These are phyloP conservation scores for Corchorus capsularis DNA, from an alignment of 345 rosid genomes.

Conservation along the genomic window DNA sequence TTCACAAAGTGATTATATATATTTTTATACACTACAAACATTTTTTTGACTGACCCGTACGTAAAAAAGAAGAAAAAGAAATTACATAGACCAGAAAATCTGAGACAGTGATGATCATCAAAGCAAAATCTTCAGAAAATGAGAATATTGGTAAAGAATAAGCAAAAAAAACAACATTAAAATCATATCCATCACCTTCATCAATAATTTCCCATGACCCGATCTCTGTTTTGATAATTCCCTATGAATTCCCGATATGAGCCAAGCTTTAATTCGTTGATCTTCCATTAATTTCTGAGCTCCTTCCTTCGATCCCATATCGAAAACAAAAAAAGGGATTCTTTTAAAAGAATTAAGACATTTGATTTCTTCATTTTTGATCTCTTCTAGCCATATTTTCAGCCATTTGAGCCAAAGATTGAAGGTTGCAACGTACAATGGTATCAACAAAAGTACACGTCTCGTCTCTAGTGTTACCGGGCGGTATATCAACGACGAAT, in stretches of 20 bases:
- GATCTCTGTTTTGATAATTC: not conserved
- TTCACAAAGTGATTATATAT: not conserved
- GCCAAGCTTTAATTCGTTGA: too few species aligned
- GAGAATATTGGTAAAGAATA: not conserved
- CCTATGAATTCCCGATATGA: conserved; percentile 7
- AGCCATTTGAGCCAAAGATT: conserved; percentile 71
- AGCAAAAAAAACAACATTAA: not conserved
- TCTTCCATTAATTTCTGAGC: not conserved
- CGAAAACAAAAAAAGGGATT: conserved; percentile 21
- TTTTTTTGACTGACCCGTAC: not conserved
- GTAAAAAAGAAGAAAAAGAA: not conserved
- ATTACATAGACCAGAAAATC: conserved; percentile 4
- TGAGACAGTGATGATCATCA: not conserved
- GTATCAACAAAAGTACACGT: conserved; percentile 75
- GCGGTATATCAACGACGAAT: conserved; percentile 81
- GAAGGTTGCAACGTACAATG: conserved; percentile 86
- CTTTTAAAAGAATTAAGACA: conserved; percentile 5
- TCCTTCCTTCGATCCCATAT: conserved; percentile 14
- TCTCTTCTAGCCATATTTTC: conserved; percentile 43
- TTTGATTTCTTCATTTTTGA: not conserved
- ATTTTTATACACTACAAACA: not conserved
- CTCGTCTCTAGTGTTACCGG: conserved; percentile 79
- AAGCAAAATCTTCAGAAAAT: not conserved
- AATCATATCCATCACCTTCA: not conserved
- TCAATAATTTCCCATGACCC: too few species aligned